Evolutionary conservation across 1,284 basidiomycete genomes (phyloP).

Genomic region (Volvariella volvacea): DNA sequence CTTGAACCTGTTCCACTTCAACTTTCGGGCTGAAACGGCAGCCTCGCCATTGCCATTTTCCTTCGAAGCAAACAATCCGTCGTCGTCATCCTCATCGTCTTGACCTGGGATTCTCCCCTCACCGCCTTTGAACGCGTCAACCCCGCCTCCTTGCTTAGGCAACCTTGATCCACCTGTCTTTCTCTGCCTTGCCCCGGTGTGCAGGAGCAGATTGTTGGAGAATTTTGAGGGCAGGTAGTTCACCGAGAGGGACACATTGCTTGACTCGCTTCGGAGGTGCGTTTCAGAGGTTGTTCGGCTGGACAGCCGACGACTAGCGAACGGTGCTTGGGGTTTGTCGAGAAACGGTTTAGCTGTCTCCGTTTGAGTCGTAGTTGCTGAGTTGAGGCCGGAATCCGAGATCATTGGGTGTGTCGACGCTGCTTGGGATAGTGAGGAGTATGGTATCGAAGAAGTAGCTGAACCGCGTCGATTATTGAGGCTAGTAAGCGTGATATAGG

Average conservation of each 20-base stretch:
- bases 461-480: too few relatives aligned
- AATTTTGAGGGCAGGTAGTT: constrained; percentile 67
- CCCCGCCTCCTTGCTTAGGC: constrained; percentile 54
- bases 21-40: constrained; percentile 22
- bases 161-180: constrained; percentile 23
- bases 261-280: not conserved
- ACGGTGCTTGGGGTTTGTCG: too few relatives aligned
- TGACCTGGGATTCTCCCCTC: constrained; percentile 48
- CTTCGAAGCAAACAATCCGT: constrained; percentile 20
- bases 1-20: constrained; percentile 68
- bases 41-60: constrained; percentile 13
- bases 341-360: too few relatives aligned
- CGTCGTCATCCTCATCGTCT: constrained; percentile 54
- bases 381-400: too few relatives aligned
- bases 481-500: too few relatives aligned
- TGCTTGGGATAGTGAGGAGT: too few relatives aligned
- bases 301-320: too few relatives aligned
- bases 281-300: not conserved
- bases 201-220: constrained; percentile 31
- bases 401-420: too few relatives aligned
- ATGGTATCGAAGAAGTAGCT: too few relatives aligned
- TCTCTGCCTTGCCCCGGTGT: constrained; percentile 33
- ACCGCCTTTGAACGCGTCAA: constrained; percentile 51
- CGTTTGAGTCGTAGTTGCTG: too few relatives aligned
- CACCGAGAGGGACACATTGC: constrained; percentile 34